Evolutionary conservation across 305 asterid species (phyloP).

Genomic region (Euphrasia arctica): DNA sequence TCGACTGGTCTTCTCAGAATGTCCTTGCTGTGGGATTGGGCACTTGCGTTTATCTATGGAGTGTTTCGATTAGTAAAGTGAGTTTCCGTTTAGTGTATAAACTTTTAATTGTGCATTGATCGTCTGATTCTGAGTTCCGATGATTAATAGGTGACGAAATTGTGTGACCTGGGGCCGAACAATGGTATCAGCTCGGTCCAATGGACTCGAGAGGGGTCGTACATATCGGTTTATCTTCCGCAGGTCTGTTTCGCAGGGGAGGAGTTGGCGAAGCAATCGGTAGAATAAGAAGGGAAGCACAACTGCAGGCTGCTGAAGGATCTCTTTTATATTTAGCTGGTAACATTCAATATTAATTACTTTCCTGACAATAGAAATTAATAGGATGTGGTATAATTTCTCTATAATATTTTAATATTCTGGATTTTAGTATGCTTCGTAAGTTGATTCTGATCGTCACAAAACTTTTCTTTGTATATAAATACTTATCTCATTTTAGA

Average conservation of each 20-base stretch:
- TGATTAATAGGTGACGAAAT: no score
- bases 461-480: constrained; percentile 49
- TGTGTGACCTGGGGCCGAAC: no score
- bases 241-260: constrained; percentile 88
- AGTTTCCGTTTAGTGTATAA: no score
- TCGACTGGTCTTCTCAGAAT: no score
- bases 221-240: constrained; percentile 26
- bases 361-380: constrained; percentile 26
- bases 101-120: no score
- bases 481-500: constrained; percentile 53
- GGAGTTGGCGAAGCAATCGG: constrained; percentile 78
- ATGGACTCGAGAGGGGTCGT: no score
- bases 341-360: constrained; percentile 32
- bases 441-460: constrained; percentile 25
- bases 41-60: no score
- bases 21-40: no score
- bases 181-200: no score
- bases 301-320: constrained; percentile 67
- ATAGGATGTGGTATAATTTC: constrained; percentile 12
- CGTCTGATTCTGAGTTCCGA: no score
- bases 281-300: constrained; percentile 92
- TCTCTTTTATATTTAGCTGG: constrained; percentile 87
- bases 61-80: no score
- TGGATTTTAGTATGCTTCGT: constrained; percentile 8
- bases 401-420: constrained; percentile 3